Percentiles rank a stretch among this genome's conserved stretches.
Evolutionary conservation across 345 rosid genomes (phyloP).

Genomic region (rapeseed (Brassica napus)): Da-Ae NC_063445.1:45905001-45905500

Average conservation of each 20-base stretch:
- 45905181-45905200: constrained; percentile 97
- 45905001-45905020: constrained; percentile 86
- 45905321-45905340: constrained; percentile 71
- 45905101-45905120: not conserved
- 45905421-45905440: too few relatives aligned
- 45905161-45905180: constrained; percentile 95
- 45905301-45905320: constrained; percentile 71
- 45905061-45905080: not conserved
- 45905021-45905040: constrained; percentile 90
- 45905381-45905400: too few relatives aligned
- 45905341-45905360: constrained; percentile 67
- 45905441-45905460: not conserved
- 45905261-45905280: not conserved
- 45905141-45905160: constrained; percentile 79
- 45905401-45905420: not conserved
- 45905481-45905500: constrained; percentile 93
- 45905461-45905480: constrained; percentile 45
- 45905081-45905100: not conserved
- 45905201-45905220: constrained; percentile 66
- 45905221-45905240: not conserved
- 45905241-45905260: not conserved
- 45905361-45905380: constrained; percentile 45
- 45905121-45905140: constrained; percentile 68
- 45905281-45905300: constrained; percentile 64
- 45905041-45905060: constrained; percentile 41